Conservation (phyloP, 352 stramenopile genomes). For the Globisporangium sylvaticum region DNA sequence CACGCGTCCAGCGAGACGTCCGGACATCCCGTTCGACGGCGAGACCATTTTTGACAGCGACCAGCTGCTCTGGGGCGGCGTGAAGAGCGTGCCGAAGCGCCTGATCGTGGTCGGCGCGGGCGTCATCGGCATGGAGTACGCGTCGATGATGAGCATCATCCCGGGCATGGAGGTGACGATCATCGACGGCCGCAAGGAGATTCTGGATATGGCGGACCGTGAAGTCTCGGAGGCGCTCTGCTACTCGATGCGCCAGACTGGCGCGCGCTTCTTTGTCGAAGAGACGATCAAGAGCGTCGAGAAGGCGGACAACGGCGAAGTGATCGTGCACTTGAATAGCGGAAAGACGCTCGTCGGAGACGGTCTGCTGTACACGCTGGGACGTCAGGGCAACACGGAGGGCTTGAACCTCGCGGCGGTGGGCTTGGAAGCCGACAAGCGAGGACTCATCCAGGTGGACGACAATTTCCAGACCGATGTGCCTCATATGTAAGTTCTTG, state of each 20-base stretch:
- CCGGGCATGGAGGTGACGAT: slow-evolving; percentile 87
- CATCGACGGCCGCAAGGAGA: slow-evolving; percentile 83
- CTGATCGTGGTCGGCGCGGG: slow-evolving; percentile 82
- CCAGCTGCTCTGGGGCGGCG: slow-evolving; percentile 77
- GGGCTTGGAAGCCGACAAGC: slow-evolving; percentile 76
- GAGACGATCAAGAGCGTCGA: slow-evolving; percentile 80
- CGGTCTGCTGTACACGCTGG: slow-evolving; percentile 83
- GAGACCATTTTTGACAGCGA: slow-evolving; percentile 84
- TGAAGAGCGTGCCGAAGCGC: slow-evolving; percentile 68
- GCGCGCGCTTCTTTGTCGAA: slow-evolving; percentile 80
- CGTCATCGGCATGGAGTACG: slow-evolving; percentile 91
- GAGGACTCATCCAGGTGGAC: slow-evolving; percentile 81
- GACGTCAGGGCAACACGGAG: slow-evolving; percentile 86
- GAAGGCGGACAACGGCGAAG: slow-evolving; percentile 54
- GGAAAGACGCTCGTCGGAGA: slow-evolving; percentile 85
- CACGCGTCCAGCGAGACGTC: slow-evolving; percentile 71
- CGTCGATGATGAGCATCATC: slow-evolving; percentile 90
- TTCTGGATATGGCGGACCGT: slow-evolving; percentile 87
- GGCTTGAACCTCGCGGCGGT: slow-evolving; percentile 75
- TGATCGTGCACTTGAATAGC: slow-evolving; percentile 79
- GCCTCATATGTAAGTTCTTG: slow-evolving; percentile 73
- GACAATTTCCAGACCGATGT: slow-evolving; percentile 86
- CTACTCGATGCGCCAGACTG: slow-evolving; percentile 87
- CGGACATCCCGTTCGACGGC: slow-evolving; percentile 86
- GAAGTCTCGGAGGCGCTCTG: slow-evolving; percentile 84